Percentiles rank a stretch among this genome's conserved stretches.
Evolutionary conservation across 139 green algal species (phyloP).

Genomic region (Spirogloea muscicola): DNA sequence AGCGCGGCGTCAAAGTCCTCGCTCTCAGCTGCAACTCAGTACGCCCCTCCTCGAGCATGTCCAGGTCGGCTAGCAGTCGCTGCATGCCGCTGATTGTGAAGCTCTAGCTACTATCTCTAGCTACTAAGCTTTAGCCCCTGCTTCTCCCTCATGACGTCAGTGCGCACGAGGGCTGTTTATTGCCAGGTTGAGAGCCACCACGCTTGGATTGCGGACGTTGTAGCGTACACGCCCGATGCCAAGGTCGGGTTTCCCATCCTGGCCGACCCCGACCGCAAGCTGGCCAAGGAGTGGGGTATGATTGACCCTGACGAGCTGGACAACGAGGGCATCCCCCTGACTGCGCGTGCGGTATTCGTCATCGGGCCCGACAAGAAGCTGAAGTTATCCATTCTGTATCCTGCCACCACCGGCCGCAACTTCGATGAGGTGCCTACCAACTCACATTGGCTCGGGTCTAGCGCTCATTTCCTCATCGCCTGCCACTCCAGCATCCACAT

Average conservation of each 20-base stretch:
- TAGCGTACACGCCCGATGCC: constrained; percentile 50
- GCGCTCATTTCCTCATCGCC: no score
- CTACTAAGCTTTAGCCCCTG: background rate
- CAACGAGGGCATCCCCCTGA: constrained; percentile 53
- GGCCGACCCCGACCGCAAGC: constrained; percentile 54
- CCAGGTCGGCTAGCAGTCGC: no score
- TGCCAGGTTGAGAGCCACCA: constrained; percentile 56
- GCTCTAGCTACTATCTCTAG: background rate
- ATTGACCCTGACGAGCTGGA: constrained; percentile 71
- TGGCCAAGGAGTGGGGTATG: constrained; percentile 65
- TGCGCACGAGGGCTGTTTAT: no score
- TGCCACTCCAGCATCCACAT: no score
- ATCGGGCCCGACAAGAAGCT: constrained; percentile 67
- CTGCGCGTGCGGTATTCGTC: constrained; percentile 65
- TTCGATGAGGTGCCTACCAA: constrained; percentile 60
- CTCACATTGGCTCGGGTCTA: no score
- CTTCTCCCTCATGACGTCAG: no score
- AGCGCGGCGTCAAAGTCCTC: constrained; percentile 59
- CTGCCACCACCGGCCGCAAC: constrained; percentile 67
- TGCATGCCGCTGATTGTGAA: no score
- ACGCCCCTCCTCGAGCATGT: background rate
- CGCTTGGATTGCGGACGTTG: constrained; percentile 71
- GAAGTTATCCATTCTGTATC: constrained; percentile 69
- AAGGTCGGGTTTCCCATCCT: constrained; percentile 10
- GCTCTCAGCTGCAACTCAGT: constrained; percentile 62